Conservation (phyloP, 495 filamentous ascomycete genomes). For the Tuber magnatum region DNA sequence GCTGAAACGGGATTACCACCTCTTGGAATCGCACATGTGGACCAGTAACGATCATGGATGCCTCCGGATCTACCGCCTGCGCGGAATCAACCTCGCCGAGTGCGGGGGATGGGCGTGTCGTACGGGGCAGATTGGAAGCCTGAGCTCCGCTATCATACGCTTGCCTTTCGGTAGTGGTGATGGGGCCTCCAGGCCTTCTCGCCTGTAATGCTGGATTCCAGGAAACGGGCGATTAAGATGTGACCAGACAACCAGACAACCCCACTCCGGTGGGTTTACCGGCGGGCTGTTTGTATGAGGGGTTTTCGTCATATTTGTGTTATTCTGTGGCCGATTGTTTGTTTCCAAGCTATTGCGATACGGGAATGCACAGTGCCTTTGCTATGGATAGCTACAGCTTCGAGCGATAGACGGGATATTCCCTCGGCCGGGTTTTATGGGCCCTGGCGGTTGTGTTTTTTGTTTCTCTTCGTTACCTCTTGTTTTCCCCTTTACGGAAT, state of each 20-base stretch:
- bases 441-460: background rate
- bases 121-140: background rate
- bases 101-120: background rate
- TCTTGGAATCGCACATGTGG: constrained; percentile 3
- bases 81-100: background rate
- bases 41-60: background rate
- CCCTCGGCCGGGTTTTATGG: background rate
- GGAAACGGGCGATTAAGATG: background rate
- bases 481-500: background rate
- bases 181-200: background rate
- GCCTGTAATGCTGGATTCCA: background rate
- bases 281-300: background rate
- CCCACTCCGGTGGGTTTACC: background rate
- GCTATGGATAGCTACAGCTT: background rate
- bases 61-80: background rate
- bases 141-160: background rate
- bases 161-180: background rate
- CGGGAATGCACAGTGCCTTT: background rate
- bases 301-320: background rate
- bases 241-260: background rate
- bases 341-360: background rate
- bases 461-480: background rate
- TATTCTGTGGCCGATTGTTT: background rate
- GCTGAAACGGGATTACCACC: background rate
- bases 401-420: background rate